Evolutionary conservation across 306 rosid genomes (phyloP).

Genomic region (Psophocarpus tetragonolobus): DNA sequence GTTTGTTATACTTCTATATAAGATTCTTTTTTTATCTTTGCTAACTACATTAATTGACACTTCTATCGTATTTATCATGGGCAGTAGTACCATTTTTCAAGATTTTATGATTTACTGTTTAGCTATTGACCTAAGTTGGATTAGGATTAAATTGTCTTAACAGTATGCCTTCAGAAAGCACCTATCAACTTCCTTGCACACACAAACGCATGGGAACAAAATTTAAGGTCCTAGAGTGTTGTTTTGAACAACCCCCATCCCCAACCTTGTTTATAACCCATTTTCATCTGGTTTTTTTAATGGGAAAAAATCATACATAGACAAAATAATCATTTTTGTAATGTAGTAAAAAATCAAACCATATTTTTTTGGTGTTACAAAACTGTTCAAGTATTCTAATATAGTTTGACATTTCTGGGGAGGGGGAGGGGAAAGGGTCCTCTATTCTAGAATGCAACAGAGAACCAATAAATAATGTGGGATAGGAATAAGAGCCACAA

Average conservation of each 20-base stretch:
- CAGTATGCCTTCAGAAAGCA: neutral
- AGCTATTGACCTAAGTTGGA: neutral
- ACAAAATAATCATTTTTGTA: neutral
- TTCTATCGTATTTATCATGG: neutral
- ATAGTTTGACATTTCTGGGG: neutral
- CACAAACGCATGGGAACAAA: constrained; percentile 23
- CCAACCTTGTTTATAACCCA: neutral
- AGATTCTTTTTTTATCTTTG: constrained; percentile 33
- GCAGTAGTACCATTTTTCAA: neutral
- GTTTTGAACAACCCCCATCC: constrained; percentile 12
- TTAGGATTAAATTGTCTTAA: neutral
- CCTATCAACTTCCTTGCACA: constrained; percentile 2
- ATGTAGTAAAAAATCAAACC: neutral
- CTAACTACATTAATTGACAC: neutral
- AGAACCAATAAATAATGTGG: neutral
- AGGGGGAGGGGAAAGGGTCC: neutral
- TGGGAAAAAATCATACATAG: neutral
- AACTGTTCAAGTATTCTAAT: neutral
- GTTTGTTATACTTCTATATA: constrained; percentile 18
- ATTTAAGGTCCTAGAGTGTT: constrained; percentile 20
- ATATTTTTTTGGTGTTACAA: neutral
- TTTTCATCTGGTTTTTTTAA: neutral
- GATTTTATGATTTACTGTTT: neutral
- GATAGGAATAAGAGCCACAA: constrained; percentile 33
- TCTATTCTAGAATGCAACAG: neutral